These are phyloP conservation scores for Gilbertella persicaria DNA, from an alignment of 371 early-diverging fungal species.

Conservation along the genomic window DNA sequence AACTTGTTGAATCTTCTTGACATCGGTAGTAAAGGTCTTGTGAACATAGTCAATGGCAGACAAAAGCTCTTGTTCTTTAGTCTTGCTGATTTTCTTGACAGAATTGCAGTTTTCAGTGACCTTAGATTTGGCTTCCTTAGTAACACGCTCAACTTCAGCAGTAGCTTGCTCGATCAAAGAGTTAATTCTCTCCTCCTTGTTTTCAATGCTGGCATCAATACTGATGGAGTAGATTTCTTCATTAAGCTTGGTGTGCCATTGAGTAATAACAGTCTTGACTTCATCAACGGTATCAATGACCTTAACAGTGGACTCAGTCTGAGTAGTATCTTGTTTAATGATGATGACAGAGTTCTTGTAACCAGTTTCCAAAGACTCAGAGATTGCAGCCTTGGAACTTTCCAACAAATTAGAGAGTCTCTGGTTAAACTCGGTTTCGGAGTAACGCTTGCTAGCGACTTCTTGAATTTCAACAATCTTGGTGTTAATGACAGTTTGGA, in stretches of 20 bases:
- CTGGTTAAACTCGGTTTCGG: conserved; percentile 17
- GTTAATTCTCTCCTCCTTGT: conserved; percentile 23
- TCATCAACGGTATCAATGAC: conserved; percentile 32
- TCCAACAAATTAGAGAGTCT: conserved; percentile 21
- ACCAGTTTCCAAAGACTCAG: conserved; percentile 13
- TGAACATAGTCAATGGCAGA: conserved; percentile 19
- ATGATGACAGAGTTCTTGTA: conserved; percentile 16
- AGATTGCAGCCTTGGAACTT: conserved; percentile 14
- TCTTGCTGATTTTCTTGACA: conserved; percentile 23
- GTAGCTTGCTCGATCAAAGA: conserved; percentile 16
- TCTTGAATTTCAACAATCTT: conserved; percentile 24
- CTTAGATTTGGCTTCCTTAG: conserved; percentile 19
- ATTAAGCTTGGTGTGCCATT: conserved; percentile 18
- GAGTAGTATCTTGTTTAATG: conserved; percentile 17
- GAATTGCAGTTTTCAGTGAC: conserved; percentile 12
- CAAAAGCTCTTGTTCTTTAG: conserved; percentile 22
- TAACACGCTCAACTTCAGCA: conserved; percentile 16
- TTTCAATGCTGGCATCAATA: conserved; percentile 11
- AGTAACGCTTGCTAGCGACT: conserved; percentile 11
- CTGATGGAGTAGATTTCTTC: conserved; percentile 20
- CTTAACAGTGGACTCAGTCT: conserved; percentile 21
- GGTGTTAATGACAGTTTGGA: conserved; percentile 13
- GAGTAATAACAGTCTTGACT: conserved; percentile 20
- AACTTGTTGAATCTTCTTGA: conserved; percentile 23
- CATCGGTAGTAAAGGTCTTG: conserved; percentile 17